Percentiles rank a stretch among this genome's conserved stretches.
These are phyloP conservation scores for Fraxinus ornus DNA, from an alignment of 305 asterid genomes.

Conservation along the genomic window DNA sequence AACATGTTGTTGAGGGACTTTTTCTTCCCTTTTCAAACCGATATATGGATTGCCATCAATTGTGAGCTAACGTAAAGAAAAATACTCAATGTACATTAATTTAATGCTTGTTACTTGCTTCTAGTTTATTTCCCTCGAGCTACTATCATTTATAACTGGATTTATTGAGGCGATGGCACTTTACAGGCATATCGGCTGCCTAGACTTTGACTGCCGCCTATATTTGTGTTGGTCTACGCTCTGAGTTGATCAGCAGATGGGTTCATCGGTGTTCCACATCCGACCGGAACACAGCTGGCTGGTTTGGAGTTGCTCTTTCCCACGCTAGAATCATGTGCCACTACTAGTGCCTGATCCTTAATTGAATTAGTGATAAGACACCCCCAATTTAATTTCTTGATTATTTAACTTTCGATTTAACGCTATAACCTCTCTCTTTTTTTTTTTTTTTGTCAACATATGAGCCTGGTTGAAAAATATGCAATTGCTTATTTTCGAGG, in stretches of 20 bases:
- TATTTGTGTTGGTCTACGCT: no score
- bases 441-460: neutral
- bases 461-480: neutral
- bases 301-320: neutral
- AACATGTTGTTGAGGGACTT: neutral
- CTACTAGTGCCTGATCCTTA: neutral
- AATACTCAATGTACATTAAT: neutral
- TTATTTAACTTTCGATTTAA: neutral
- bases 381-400: neutral
- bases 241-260: neutral
- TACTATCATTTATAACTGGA: neutral
- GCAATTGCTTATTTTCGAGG: neutral
- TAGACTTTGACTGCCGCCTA: neutral
- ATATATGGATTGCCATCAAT: conserved; percentile 2
- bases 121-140: neutral
- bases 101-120: neutral
- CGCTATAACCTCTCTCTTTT: neutral
- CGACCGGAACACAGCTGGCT: neutral
- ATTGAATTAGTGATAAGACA: neutral
- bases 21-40: conserved; percentile 7
- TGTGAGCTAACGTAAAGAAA: conserved; percentile 20
- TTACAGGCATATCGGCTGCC: neutral
- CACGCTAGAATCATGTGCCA: neutral
- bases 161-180: neutral
- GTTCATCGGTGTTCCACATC: neutral